phyloP scores from a whole-genome alignment of 768 basidiomycete genomes.

The Mycena floridula region DNA sequence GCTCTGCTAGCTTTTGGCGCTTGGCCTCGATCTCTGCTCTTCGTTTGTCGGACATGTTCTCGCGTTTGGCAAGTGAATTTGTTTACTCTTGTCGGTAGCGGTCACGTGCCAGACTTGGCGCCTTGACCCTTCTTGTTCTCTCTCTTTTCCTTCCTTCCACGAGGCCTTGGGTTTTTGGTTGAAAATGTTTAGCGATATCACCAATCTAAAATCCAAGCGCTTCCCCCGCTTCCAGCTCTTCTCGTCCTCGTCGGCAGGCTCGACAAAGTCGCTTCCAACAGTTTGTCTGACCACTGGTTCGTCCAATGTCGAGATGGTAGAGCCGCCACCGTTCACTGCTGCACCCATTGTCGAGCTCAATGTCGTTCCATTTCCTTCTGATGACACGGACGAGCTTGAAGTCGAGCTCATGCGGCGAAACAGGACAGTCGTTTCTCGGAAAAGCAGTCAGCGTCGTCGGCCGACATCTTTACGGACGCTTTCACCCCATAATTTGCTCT shows the following conservation, averaged over 20 bases:
- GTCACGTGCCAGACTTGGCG: no score
- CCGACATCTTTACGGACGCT: neutral
- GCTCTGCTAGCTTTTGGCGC: slow-evolving; percentile 77
- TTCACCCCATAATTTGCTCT: neutral
- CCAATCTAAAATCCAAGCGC: neutral
- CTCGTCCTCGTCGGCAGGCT: neutral
- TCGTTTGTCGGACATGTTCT: slow-evolving; percentile 65
- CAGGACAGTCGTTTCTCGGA: neutral
- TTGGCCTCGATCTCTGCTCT: slow-evolving; percentile 90
- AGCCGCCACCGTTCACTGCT: no score
- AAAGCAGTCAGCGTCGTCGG: neutral
- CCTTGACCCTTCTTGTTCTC: no score
- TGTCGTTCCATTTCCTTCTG: neutral
- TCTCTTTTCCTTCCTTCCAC: no score
- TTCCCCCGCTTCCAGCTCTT: neutral
- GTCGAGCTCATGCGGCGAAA: neutral
- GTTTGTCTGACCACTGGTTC: neutral
- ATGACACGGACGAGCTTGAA: neutral
- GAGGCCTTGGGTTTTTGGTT: no score
- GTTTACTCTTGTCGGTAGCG: no score
- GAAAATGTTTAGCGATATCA: no score
- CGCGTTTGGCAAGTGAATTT: no score
- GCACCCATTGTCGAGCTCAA: neutral
- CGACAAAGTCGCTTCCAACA: neutral
- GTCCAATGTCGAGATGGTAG: neutral